phyloP scores from a whole-genome alignment of 257 asterid genomes.

The Fraxinus anomala region DNA sequence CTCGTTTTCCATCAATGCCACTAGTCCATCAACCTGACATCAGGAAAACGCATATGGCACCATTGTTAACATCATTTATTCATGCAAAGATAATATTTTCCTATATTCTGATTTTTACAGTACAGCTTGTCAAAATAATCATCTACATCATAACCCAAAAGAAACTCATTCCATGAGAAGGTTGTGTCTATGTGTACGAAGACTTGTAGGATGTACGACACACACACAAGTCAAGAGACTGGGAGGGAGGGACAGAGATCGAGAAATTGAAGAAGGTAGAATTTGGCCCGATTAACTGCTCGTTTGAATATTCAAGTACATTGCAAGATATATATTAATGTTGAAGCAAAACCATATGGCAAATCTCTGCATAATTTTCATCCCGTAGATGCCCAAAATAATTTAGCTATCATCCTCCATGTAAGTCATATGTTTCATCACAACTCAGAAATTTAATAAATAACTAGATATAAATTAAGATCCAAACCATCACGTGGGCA shows the following conservation, averaged over 20 bases:
- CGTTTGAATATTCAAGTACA: background rate
- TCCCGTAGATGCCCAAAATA: background rate
- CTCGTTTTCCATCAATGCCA: constrained; percentile 57
- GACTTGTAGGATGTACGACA: background rate
- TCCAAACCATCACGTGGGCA: background rate
- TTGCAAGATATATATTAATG: background rate
- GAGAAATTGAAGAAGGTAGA: background rate
- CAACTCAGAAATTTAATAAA: background rate
- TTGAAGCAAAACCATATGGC: background rate
- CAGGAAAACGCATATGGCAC: background rate
- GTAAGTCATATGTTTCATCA: background rate
- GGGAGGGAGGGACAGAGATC: background rate
- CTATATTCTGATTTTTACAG: background rate
- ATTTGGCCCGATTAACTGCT: background rate
- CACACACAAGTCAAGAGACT: background rate
- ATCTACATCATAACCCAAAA: background rate
- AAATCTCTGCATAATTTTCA: background rate
- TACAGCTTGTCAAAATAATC: background rate
- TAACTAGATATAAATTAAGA: background rate
- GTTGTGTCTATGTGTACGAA: background rate
- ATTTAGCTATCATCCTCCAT: background rate
- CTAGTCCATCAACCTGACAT: constrained; percentile 50
- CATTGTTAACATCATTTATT: background rate
- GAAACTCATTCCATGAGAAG: background rate
- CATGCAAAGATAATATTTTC: background rate